phyloP scores from a whole-genome alignment of 352 stramenopile species.

The Pythium phragmiticola region DNA sequence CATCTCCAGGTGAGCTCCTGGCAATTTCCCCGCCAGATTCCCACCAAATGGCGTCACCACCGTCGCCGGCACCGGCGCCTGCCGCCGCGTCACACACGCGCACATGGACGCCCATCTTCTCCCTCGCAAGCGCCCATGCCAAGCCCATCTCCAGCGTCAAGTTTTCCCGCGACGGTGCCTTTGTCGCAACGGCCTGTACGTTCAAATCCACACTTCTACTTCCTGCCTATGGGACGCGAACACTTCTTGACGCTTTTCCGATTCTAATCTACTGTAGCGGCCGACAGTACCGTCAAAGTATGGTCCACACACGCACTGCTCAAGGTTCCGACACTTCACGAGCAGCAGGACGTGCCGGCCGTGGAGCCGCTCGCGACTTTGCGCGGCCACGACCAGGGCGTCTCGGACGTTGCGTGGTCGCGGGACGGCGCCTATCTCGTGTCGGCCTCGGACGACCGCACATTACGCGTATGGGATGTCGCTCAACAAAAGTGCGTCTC shows the following conservation, averaged over 20 bases:
- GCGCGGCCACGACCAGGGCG: slow-evolving; percentile 91
- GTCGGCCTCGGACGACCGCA: slow-evolving; percentile 96
- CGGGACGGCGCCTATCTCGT: slow-evolving; percentile 83
- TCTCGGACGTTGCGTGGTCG: slow-evolving; percentile 94
- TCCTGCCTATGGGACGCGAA: not conserved
- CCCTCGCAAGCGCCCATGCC: slow-evolving; percentile 33
- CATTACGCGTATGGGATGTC: slow-evolving; percentile 93
- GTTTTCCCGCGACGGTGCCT: slow-evolving; percentile 51
- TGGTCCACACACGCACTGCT: slow-evolving; percentile 45
- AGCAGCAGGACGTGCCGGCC: not conserved
- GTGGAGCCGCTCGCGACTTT: slow-evolving; percentile 39
- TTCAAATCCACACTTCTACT: slow-evolving; percentile 1
- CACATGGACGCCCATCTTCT: not conserved
- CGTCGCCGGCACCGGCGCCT: not conserved
- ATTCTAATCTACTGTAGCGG: slow-evolving; percentile 37
- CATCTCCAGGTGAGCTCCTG: not conserved
- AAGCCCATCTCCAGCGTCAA: slow-evolving; percentile 77
- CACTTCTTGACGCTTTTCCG: not conserved
- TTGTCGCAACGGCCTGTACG: slow-evolving; percentile 63
- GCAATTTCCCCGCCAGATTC: not conserved
- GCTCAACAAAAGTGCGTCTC: slow-evolving; percentile 74
- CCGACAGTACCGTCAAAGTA: slow-evolving; percentile 77
- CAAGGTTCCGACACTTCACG: not conserved
- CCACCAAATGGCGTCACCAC: not conserved
- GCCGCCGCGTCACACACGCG: not conserved